Base-by-base conservation (phyloP, 2,329 filamentous ascomycete genomes). In the Pseudocercospora eumusae region DNA sequence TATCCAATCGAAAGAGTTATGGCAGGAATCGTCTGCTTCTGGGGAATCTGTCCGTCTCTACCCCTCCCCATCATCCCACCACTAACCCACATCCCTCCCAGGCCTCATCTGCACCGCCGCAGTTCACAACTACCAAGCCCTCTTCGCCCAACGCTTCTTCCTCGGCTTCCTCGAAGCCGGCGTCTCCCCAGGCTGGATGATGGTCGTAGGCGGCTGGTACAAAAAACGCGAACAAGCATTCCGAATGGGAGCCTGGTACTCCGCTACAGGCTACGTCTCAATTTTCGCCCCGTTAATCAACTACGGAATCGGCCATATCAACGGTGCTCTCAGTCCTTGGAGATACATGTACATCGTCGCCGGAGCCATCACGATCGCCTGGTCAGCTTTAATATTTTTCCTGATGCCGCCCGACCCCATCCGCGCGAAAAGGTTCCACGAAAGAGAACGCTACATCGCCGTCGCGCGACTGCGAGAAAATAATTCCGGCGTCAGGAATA, bases 111-210 rank as follows among this genome's bases (percentile, higher is more conserved):
- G 73, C 28, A 81, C 78, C 0, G 71, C 75, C 2, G 72, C 68
- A 0, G 80, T 78, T 63, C 70, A 67, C 4, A 74, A 73, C 21
- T 80, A 76, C 60, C 71, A 68, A 23, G 73, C 72, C 1, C 63
- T 82, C 0, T 77, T 75, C 27, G 79, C 75, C 0, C 80, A 84
- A 66, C 73, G 83, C 3, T 85, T 86, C 75, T 81, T 84, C 54
- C 76, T 86, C 1, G 85, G 85, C 0, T 77, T 85, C 5, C 70
- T 86, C 0, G 85, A 87, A 68, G 78, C 77, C 2, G 80, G 83
- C 21, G 81, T 87, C 36, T 83, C 81, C 0, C 85, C 84, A 0
- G 82, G 82, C 49, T 85, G 84, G 62, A 84, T 85, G 77, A 77
- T 83, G 56, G 82, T 84, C 47, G 77, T 83, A 0, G 66, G 71